A percentile compares a stretch with the other conserved stretches of the same genome.
Conservation (phyloP, 1,284 basidiomycete species). For the Tausonia pullulans region DNA sequence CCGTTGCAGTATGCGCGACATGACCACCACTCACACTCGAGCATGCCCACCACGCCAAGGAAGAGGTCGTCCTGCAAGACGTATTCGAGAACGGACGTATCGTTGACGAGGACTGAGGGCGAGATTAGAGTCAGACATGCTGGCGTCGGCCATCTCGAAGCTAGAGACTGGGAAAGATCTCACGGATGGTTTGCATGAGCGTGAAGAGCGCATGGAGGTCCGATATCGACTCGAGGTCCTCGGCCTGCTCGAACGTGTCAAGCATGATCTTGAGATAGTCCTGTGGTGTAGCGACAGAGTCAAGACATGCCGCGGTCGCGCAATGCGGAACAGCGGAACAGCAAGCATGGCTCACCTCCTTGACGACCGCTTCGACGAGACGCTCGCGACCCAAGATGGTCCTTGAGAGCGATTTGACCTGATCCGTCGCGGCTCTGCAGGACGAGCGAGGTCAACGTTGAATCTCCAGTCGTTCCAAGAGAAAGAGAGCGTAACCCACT, state of each 20-base stretch:
- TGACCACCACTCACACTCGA: constrained; percentile 65
- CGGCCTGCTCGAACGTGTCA: constrained; percentile 71
- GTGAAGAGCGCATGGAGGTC: constrained; percentile 82
- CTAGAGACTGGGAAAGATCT: constrained; percentile 31
- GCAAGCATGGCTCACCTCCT: constrained; percentile 50
- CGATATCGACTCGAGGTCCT: constrained; percentile 80
- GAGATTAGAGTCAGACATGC: neutral
- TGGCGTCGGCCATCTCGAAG: constrained; percentile 11
- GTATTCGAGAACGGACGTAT: constrained; percentile 89
- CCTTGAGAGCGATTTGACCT: neutral
- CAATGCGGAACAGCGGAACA: neutral
- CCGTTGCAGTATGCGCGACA: neutral
- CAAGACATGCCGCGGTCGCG: neutral
- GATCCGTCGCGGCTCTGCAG: neutral
- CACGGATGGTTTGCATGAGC: constrained; percentile 90
- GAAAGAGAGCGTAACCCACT: neutral
- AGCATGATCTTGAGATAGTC: constrained; percentile 82
- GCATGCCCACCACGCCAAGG: constrained; percentile 84
- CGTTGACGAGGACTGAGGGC: constrained; percentile 78
- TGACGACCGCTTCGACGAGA: constrained; percentile 54
- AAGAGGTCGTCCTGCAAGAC: constrained; percentile 89
- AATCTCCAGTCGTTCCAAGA: too few species aligned
- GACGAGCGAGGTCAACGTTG: too few species aligned
- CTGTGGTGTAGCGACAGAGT: constrained; percentile 33
- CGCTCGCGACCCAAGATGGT: constrained; percentile 12